Base-by-base conservation (phyloP, 2,329 filamentous ascomycete species). In the Escovopsis sp. region DNA sequence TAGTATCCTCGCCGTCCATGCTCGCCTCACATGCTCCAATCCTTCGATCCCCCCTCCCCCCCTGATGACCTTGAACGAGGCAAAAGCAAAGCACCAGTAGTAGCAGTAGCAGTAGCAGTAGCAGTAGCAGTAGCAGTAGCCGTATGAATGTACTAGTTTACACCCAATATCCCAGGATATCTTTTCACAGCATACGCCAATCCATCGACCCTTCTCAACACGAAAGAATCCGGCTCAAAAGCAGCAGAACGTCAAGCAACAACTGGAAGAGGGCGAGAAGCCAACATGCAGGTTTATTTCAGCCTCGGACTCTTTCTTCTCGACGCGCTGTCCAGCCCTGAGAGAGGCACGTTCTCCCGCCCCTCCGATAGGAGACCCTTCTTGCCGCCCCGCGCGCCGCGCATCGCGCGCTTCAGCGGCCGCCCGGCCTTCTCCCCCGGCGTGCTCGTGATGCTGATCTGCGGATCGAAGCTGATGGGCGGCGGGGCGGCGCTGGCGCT, bases 241-340 rank as follows among this genome's bases (percentile, higher is more conserved):
- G 29, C 16, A 31, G n/a, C n/a, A 27, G 30, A 39, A 39, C n/a
- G 37, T n/a, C 25, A 29, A 5, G 20, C 8, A 37, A 24, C 13
- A 9, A 13, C 14, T 27, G n/a, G 5, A 36, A 34, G 25, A 14
- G 32, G 30, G 11, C n/a, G 20, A 30, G 35, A 37, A 36, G n/a
- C 37, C 24, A 16, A 35, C 24, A 3, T 41, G 35, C 14, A 20
- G 20, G 12, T 33, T 48, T 47, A 65, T 40, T 63, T 64, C 43
- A 74, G 52, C 42, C 72, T 57, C 4, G 72, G 70, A 47, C 72
- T 76, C 62, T 75, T 75, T 54, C 72, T 67, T 56, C 66, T 66
- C 43, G 63, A 59, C 25, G 62, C 46, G 39, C 68, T 67, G 53
- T 69, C 60, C 15, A 71, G 64, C n/a, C 61, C 58, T 39, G 57